Percentiles rank a stretch among this genome's conserved stretches.
Evolutionary conservation across 257 asterid genomes (phyloP).

Genomic region (Salvia miltiorrhiza): DNA sequence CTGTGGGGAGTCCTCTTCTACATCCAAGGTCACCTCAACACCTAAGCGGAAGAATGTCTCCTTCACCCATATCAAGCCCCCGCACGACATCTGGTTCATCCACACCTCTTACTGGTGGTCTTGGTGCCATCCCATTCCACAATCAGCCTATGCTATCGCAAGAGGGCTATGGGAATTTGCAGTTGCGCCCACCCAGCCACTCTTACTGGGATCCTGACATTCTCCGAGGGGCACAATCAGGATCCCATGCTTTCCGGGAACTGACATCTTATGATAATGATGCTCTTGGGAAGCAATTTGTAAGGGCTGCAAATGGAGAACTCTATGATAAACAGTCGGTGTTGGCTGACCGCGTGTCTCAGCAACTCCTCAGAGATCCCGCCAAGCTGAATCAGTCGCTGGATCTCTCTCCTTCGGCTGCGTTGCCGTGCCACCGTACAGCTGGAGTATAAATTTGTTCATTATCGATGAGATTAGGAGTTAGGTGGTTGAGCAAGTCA

Average conservation of each 20-base stretch:
- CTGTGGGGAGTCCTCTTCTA: slow-evolving; percentile 81
- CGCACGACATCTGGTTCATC: slow-evolving; percentile 89
- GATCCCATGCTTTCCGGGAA: slow-evolving; percentile 64
- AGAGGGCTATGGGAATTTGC: slow-evolving; percentile 52
- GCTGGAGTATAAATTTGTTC: slow-evolving; percentile 35
- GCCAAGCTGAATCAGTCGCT: slow-evolving; percentile 54
- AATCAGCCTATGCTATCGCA: slow-evolving; percentile 53
- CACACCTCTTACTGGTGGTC: slow-evolving; percentile 79
- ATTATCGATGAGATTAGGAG: background rate
- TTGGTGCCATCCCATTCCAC: slow-evolving; percentile 63
- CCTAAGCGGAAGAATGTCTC: slow-evolving; percentile 81
- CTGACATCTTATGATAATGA: slow-evolving; percentile 48
- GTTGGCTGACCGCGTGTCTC: slow-evolving; percentile 78
- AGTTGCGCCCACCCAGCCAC: slow-evolving; percentile 46
- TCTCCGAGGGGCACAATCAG: slow-evolving; percentile 54
- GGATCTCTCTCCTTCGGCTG: slow-evolving; percentile 53
- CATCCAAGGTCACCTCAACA: slow-evolving; percentile 86
- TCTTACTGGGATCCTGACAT: slow-evolving; percentile 81
- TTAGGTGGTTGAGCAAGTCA: slow-evolving; percentile 1
- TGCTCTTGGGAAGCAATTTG: slow-evolving; percentile 55
- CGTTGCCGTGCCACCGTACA: slow-evolving; percentile 42
- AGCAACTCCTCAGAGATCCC: slow-evolving; percentile 64
- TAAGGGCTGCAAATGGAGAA: slow-evolving; percentile 45
- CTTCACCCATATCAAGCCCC: slow-evolving; percentile 92
- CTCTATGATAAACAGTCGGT: slow-evolving; percentile 60